phyloP scores from a whole-genome alignment of 116 monocot genomes.

The Trichopus zeylanicus region DNA sequence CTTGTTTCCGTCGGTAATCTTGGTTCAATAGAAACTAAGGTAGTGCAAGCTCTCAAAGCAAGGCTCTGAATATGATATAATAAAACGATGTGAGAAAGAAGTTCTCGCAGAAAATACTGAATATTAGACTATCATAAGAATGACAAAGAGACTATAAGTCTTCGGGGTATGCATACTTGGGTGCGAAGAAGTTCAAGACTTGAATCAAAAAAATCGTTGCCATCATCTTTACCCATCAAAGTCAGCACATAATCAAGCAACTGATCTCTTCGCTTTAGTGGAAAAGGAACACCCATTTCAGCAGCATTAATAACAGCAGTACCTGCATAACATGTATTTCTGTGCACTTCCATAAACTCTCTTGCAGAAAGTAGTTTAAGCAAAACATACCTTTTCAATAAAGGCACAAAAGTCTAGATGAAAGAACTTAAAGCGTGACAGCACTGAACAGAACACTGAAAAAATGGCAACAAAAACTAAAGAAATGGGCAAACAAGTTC shows the following conservation, averaged over 20 bases:
- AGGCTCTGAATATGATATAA: constrained; percentile 52
- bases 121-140: not conserved
- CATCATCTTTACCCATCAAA: constrained; percentile 90
- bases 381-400: not conserved
- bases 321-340: constrained; percentile 27
- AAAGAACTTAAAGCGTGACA: not conserved
- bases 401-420: not conserved
- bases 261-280: constrained; percentile 82
- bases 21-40: constrained; percentile 86
- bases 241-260: constrained; percentile 90
- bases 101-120: not conserved
- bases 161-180: constrained; percentile 32
- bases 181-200: constrained; percentile 74
- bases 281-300: constrained; percentile 83
- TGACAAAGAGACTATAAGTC: not conserved
- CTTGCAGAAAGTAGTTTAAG: not conserved
- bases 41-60: constrained; percentile 89
- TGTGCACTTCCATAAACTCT: not conserved
- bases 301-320: constrained; percentile 86
- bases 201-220: constrained; percentile 49
- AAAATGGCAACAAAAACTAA: not conserved
- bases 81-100: not conserved
- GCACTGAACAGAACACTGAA: not conserved
- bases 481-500: not conserved
- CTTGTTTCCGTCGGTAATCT: constrained; percentile 85